These are phyloP conservation scores for Glycine latifolia DNA, from an alignment of 306 rosid genomes.

Conservation along the genomic window DNA sequence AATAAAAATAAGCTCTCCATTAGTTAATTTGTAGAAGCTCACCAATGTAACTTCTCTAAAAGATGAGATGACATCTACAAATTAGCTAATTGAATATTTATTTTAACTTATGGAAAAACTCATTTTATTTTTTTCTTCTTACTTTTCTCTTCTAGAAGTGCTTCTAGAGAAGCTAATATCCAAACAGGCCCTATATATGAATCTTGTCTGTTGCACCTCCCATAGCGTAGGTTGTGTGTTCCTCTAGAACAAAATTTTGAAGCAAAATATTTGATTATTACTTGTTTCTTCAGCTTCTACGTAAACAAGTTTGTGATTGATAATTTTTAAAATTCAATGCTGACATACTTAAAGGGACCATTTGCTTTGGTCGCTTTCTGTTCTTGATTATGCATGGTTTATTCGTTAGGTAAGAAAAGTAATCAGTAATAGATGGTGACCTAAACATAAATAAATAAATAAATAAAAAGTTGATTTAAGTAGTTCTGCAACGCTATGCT, in stretches of 20 bases:
- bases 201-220: conserved; percentile 28
- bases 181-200: too few species aligned
- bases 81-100: too few species aligned
- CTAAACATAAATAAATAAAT: neutral
- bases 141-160: too few species aligned
- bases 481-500: neutral
- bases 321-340: neutral
- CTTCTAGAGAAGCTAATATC: too few species aligned
- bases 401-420: conserved; percentile 8
- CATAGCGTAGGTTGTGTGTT: conserved; percentile 15
- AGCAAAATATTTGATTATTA: conserved; percentile 7
- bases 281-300: conserved; percentile 10
- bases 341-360: conserved; percentile 3
- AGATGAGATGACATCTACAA: too few species aligned
- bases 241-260: neutral
- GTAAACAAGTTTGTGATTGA: neutral
- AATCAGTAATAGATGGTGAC: neutral
- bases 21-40: too few species aligned
- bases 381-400: conserved; percentile 28
- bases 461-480: neutral
- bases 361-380: conserved; percentile 30
- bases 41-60: too few species aligned
- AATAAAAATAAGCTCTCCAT: too few species aligned
- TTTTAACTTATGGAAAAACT: too few species aligned
- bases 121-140: too few species aligned